These are phyloP conservation scores for Diplodia corticola DNA, from an alignment of 2,329 filamentous ascomycete genomes.

Conservation along the genomic window DNA sequence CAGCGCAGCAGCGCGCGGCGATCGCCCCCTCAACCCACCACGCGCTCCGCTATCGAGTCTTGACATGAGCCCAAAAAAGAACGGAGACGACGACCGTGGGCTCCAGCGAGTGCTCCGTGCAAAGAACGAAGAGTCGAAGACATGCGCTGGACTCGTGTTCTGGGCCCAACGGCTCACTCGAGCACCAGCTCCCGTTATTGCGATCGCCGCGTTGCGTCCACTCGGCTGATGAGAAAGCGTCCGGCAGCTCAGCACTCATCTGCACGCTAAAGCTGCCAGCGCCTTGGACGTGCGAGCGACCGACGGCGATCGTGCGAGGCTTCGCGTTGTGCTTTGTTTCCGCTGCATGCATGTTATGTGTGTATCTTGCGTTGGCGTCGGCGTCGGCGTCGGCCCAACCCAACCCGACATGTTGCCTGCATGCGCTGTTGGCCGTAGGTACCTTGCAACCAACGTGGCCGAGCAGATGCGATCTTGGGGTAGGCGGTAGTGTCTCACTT, in stretches of 20 bases:
- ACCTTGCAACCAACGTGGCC: neutral
- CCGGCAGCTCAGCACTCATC: neutral
- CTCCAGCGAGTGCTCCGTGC: constrained; percentile 2
- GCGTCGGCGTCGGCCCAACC: neutral
- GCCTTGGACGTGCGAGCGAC: neutral
- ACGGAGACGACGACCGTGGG: neutral
- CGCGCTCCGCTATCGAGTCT: neutral
- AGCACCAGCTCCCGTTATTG: constrained; percentile 6
- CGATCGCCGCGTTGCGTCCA: constrained; percentile 1
- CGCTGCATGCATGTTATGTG: neutral
- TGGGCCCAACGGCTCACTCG: neutral
- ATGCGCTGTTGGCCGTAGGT: neutral
- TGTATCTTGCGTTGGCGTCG: neutral
- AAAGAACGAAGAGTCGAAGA: neutral
- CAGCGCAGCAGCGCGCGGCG: neutral
- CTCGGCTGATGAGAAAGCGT: neutral
- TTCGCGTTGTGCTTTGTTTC: constrained; percentile 14
- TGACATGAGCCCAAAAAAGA: neutral
- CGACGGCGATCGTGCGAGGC: constrained; percentile 8
- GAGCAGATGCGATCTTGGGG: neutral
- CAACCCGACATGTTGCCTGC: neutral
- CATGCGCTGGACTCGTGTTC: neutral
- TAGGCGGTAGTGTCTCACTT: neutral
- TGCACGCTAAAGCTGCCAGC: neutral
- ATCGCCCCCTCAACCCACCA: neutral